These are phyloP conservation scores for Chiua virens DNA, from an alignment of 768 basidiomycete genomes.

Conservation along the genomic window DNA sequence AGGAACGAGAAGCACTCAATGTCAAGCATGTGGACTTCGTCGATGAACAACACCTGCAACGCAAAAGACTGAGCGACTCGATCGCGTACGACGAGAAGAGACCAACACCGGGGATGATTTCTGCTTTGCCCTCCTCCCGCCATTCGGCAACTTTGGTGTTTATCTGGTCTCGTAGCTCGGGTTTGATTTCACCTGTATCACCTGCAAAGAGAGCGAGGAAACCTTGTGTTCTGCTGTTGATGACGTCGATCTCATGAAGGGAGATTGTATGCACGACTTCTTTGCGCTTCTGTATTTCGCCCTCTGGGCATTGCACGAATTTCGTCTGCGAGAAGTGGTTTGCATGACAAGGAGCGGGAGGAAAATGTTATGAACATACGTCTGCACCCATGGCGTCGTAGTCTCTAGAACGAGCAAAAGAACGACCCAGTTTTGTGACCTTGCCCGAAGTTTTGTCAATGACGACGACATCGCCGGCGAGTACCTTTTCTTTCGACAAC, in stretches of 20 bases:
- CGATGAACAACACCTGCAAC: conserved; percentile 90
- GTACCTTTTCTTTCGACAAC: conserved; percentile 93
- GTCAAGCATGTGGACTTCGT: conserved; percentile 99
- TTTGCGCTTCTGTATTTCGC: conserved; percentile 96
- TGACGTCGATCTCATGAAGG: conserved; percentile 98
- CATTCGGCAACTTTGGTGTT: conserved; percentile 96
- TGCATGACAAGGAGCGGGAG: neutral
- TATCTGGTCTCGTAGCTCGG: conserved; percentile 94
- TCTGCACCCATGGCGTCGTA: conserved; percentile 99
- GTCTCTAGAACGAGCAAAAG: conserved; percentile 93
- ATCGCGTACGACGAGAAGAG: neutral
- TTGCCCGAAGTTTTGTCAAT: conserved; percentile 98
- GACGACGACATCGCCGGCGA: conserved; percentile 90
- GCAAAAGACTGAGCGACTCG: neutral
- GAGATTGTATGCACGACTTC: conserved; percentile 98
- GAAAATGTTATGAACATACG: conserved; percentile 49
- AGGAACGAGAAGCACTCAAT: conserved; percentile 99
- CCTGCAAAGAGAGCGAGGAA: conserved; percentile 94
- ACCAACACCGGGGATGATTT: conserved; percentile 92
- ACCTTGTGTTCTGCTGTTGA: conserved; percentile 97
- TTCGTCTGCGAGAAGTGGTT: conserved; percentile 65
- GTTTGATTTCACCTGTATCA: conserved; percentile 98
- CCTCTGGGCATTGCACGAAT: conserved; percentile 97
- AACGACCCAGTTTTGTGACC: conserved; percentile 93
- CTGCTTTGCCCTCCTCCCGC: conserved; percentile 98